Conservation (phyloP, 192 early-diverging fungal genomes). For the Dissophora globulifera region DNA sequence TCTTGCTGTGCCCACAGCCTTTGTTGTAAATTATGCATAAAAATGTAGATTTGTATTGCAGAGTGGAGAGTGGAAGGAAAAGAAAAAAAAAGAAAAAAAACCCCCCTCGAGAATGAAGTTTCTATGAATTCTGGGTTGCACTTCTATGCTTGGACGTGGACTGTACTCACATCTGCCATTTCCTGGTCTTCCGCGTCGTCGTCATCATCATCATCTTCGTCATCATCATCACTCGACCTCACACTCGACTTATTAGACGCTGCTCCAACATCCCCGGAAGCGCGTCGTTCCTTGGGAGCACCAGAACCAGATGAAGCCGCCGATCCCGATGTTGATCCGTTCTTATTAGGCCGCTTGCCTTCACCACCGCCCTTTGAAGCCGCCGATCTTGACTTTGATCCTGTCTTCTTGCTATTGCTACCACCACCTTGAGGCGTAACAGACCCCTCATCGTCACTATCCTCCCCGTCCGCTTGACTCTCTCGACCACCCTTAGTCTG, state of each 20-base stretch:
- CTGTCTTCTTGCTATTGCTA: conserved; percentile 3
- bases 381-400: not conserved
- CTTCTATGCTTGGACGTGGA: no score
- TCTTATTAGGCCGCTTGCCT: conserved; percentile 4
- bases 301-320: no score
- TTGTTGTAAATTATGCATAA: no score
- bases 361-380: conserved; percentile 13
- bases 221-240: no score
- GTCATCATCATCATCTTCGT: conserved; percentile 28
- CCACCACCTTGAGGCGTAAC: not conserved
- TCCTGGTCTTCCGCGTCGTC: conserved; percentile 39
- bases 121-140: no score
- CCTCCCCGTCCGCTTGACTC: conserved; percentile 34
- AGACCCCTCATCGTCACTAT: conserved; percentile 41
- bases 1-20: no score
- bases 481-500: conserved; percentile 41
- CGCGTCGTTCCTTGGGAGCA: not conserved
- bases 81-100: no score
- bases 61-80: no score
- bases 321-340: not conserved
- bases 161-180: conserved; percentile 23
- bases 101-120: no score
- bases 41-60: no score
- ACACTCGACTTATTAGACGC: conserved; percentile 1
- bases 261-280: not conserved